A percentile compares a stretch with the other conserved stretches of the same genome.
These are phyloP conservation scores for Croton laevigatus DNA, from an alignment of 441 rosid genomes.

Conservation along the genomic window DNA sequence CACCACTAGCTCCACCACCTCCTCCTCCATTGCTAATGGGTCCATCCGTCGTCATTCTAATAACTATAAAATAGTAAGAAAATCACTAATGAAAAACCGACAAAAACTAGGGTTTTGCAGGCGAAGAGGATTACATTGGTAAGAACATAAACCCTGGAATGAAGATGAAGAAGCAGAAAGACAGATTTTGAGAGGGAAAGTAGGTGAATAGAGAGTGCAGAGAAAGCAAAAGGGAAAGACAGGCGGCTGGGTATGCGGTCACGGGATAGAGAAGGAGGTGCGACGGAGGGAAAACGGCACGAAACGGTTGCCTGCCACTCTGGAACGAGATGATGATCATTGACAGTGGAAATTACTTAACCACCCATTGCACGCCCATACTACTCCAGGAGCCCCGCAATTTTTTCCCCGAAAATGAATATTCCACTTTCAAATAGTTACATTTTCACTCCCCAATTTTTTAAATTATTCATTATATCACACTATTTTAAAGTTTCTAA, in stretches of 20 bases:
- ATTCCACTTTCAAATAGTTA: too few relatives aligned
- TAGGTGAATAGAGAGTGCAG: background rate
- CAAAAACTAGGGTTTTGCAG: conserved; percentile 19
- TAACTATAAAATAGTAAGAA: background rate
- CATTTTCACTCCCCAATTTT: too few relatives aligned
- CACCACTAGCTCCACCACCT: conserved; percentile 23
- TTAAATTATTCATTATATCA: too few relatives aligned
- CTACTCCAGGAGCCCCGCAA: too few relatives aligned
- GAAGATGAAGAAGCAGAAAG: background rate
- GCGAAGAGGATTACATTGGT: background rate
- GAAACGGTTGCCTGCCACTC: conserved; percentile 4
- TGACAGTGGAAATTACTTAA: background rate
- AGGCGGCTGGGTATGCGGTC: conserved; percentile 18
- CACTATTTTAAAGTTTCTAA: too few relatives aligned
- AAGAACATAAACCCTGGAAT: conserved; percentile 19
- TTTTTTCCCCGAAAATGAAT: too few relatives aligned
- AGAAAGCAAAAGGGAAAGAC: background rate
- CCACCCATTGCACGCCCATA: background rate
- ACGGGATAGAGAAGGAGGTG: background rate
- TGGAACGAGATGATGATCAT: background rate
- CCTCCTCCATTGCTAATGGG: conserved; percentile 25
- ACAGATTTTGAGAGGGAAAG: background rate
- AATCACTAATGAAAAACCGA: too few relatives aligned
- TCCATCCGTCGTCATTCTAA: conserved; percentile 38
- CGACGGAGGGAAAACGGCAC: conserved; percentile 15